A percentile compares a stretch with the other conserved stretches of the same genome.
Evolutionary conservation across 116 monocot species (phyloP).

Genomic region (Cymodocea nodosa): DNA sequence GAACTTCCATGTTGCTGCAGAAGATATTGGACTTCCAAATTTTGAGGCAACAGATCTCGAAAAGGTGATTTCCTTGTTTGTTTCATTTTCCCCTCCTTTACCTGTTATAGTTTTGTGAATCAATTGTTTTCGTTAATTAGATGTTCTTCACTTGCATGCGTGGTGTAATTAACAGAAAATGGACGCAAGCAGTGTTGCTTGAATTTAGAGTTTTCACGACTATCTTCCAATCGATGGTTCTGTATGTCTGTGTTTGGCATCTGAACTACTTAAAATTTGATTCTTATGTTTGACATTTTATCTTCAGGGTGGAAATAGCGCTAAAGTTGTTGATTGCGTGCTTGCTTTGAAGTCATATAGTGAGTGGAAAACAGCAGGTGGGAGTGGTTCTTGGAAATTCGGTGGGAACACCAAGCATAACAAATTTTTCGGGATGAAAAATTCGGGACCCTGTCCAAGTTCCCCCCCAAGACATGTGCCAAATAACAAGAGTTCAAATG

Average conservation of each 20-base stretch:
- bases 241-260: not conserved
- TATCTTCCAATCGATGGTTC: not conserved
- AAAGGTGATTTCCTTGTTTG: constrained; percentile 28
- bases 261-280: not conserved
- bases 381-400: constrained; percentile 74
- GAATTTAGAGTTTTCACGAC: not conserved
- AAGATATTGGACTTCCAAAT: constrained; percentile 60
- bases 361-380: constrained; percentile 77
- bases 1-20: constrained; percentile 66
- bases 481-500: constrained; percentile 18
- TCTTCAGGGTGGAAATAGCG: constrained; percentile 71
- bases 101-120: no score
- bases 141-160: no score
- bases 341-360: constrained; percentile 82
- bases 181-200: no score
- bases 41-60: constrained; percentile 92
- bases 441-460: constrained; percentile 47
- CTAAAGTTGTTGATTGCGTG: constrained; percentile 68
- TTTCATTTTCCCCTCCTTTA: not conserved
- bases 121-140: no score
- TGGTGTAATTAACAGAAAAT: no score
- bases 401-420: constrained; percentile 55
- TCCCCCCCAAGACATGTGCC: constrained; percentile 27
- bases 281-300: constrained; percentile 1
- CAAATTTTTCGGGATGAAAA: constrained; percentile 67